Evolutionary conservation across 192 early-diverging fungal species (phyloP).

Genomic region (Funneliformis geosporum): DNA sequence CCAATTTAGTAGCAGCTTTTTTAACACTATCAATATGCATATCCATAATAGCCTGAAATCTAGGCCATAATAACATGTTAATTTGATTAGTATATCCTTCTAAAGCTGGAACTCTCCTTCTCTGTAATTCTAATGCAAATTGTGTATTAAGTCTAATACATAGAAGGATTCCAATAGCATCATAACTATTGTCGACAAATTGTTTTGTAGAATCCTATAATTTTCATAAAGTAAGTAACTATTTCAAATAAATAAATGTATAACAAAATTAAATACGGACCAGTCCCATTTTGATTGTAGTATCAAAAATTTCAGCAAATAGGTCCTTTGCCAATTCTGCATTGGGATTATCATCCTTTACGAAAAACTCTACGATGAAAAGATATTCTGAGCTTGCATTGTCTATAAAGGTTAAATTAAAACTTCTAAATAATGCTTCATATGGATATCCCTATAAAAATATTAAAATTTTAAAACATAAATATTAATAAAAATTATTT

Average conservation of each 20-base stretch:
- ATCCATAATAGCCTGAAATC: conserved; percentile 81
- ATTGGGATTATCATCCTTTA: conserved; percentile 63
- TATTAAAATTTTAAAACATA: background rate
- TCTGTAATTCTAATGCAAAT: conserved; percentile 78
- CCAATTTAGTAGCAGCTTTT: conserved; percentile 66
- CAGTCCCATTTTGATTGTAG: conserved; percentile 72
- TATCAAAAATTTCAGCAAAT: conserved; percentile 89
- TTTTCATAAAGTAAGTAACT: conserved; percentile 34
- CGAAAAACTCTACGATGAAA: conserved; percentile 91
- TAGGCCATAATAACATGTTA: conserved; percentile 95
- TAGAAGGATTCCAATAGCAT: conserved; percentile 88
- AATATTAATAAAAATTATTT: background rate
- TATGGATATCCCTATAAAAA: conserved; percentile 72
- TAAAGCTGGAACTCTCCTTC: conserved; percentile 75
- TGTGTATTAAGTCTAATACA: conserved; percentile 88
- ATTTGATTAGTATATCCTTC: conserved; percentile 86
- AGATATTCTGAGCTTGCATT: conserved; percentile 95
- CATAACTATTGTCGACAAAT: conserved; percentile 76
- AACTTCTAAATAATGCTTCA: conserved; percentile 89
- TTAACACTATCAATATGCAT: conserved; percentile 90
- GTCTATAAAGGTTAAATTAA: conserved; percentile 89
- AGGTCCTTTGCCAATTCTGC: conserved; percentile 65
- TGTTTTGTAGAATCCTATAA: conserved; percentile 60
- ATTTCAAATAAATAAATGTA: background rate
- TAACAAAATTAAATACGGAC: conserved; percentile 38